These are phyloP conservation scores for Rhizopus sp. DNA, from an alignment of 371 early-diverging fungal genomes.

Conservation along the genomic window DNA sequence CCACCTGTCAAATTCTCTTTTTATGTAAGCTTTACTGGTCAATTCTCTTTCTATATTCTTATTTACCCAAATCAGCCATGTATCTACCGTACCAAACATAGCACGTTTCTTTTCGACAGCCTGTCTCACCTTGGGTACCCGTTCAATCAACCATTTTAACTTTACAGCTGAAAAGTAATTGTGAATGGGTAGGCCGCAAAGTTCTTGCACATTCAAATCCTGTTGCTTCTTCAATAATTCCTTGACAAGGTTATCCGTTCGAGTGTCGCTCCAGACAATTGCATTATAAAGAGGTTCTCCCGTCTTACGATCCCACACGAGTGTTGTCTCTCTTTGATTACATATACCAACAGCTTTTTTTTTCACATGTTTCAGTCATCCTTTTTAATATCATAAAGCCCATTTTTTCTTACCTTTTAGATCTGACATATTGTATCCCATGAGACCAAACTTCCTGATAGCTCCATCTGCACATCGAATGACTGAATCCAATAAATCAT, in stretches of 20 bases:
- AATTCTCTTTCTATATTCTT: not conserved
- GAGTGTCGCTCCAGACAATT: constrained; percentile 93
- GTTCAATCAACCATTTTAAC: constrained; percentile 90
- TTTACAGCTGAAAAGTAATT: constrained; percentile 95
- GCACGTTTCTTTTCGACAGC: constrained; percentile 33
- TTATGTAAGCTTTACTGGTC: not conserved
- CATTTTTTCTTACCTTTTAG: constrained; percentile 59
- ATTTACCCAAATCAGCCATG: constrained; percentile 85
- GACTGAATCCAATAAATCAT: constrained; percentile 73
- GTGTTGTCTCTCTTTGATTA: constrained; percentile 94
- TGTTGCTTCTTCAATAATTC: constrained; percentile 50
- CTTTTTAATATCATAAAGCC: not conserved
- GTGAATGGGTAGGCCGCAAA: constrained; percentile 89
- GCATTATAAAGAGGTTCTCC: constrained; percentile 88
- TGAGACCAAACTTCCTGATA: constrained; percentile 63
- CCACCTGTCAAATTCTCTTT: constrained; percentile 78
- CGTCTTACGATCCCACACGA: constrained; percentile 84
- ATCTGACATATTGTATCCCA: constrained; percentile 63
- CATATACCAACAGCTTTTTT: constrained; percentile 85
- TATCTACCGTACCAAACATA: constrained; percentile 91
- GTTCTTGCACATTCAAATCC: constrained; percentile 51
- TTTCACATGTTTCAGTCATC: not conserved
- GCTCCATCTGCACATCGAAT: constrained; percentile 72
- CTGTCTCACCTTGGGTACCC: constrained; percentile 64
- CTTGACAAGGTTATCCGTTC: constrained; percentile 79